Percentiles rank a stretch among this genome's conserved stretches.
Evolutionary conservation across 805 yeast species (phyloP).

Genomic region (Tetrapisispora arboricola): DNA sequence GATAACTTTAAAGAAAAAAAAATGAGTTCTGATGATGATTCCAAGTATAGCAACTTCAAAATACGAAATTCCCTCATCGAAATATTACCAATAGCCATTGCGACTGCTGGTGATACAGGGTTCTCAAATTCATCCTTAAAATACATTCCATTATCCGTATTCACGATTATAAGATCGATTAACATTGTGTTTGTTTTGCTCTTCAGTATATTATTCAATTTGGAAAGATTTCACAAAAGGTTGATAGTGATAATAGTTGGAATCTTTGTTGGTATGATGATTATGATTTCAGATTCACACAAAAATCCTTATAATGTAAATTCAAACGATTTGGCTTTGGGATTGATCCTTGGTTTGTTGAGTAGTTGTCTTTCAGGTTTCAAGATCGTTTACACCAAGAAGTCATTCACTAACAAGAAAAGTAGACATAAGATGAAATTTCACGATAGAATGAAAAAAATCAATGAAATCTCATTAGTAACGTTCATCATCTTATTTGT

Average conservation of each 20-base stretch:
- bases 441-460: conserved; percentile 75
- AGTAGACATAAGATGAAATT: conserved; percentile 17
- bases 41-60: background rate
- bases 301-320: conserved; percentile 8
- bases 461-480: conserved; percentile 72
- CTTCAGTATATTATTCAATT: conserved; percentile 71
- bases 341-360: conserved; percentile 61
- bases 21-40: background rate
- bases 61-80: conserved; percentile 26
- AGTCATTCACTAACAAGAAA: conserved; percentile 53
- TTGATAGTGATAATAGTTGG: conserved; percentile 58
- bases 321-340: conserved; percentile 32
- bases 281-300: conserved; percentile 60
- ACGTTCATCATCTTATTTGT: conserved; percentile 57
- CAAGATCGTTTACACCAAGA: conserved; percentile 91
- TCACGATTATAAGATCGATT: conserved; percentile 88
- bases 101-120: conserved; percentile 91
- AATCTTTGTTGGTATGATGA: conserved; percentile 69
- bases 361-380: conserved; percentile 81
- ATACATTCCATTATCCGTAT: conserved; percentile 69
- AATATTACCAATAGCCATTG: conserved; percentile 75
- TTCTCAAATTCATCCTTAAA: conserved; percentile 77
- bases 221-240: conserved; percentile 64
- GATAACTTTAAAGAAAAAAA: background rate
- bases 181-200: conserved; percentile 78